A percentile compares a stretch with the other conserved stretches of the same genome.
phyloP scores from a whole-genome alignment of 2,329 filamentous ascomycete genomes.

The Fusarium euwallaceae region DNA sequence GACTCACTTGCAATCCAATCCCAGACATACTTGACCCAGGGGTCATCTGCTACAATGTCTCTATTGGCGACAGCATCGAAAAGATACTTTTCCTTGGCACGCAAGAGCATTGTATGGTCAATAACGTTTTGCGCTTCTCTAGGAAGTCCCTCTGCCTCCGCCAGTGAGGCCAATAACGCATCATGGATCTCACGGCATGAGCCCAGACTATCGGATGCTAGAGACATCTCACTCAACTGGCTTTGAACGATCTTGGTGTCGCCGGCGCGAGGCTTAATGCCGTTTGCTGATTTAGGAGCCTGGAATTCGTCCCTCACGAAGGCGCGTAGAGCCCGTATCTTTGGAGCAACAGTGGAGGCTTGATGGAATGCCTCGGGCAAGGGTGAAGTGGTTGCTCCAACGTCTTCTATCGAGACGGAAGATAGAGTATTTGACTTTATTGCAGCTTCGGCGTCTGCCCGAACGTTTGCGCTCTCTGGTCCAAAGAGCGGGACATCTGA shows the following conservation, averaged over 20 bases:
- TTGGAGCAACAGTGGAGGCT: conserved; percentile 61
- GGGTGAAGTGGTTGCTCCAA: conserved; percentile 51
- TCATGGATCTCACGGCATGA: conserved; percentile 72
- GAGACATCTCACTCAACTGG: conserved; percentile 53
- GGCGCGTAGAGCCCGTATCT: conserved; percentile 61
- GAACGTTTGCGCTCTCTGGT: conserved; percentile 59
- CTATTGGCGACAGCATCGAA: conserved; percentile 76
- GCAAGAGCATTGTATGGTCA: conserved; percentile 70
- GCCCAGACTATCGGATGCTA: conserved; percentile 55
- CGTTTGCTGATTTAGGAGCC: conserved; percentile 37
- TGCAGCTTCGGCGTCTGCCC: conserved; percentile 57
- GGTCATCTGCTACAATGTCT: conserved; percentile 76
- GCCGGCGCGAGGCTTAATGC: conserved; percentile 41
- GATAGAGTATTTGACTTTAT: conserved; percentile 53
- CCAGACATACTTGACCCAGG: conserved; percentile 85
- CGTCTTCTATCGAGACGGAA: conserved; percentile 53
- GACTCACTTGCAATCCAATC: conserved; percentile 75
- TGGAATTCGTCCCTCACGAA: conserved; percentile 51
- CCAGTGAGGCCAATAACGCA: conserved; percentile 61
- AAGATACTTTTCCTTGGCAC: conserved; percentile 72
- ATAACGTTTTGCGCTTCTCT: conserved; percentile 65
- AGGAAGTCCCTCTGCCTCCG: conserved; percentile 61
- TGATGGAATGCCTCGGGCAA: conserved; percentile 59
- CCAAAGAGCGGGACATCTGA: conserved; percentile 70
- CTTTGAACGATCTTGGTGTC: conserved; percentile 48